A percentile compares a stretch with the other conserved stretches of the same genome.
Evolutionary conservation across 129 eudicot species (phyloP).

Genomic region (Apium graveolens): DNA sequence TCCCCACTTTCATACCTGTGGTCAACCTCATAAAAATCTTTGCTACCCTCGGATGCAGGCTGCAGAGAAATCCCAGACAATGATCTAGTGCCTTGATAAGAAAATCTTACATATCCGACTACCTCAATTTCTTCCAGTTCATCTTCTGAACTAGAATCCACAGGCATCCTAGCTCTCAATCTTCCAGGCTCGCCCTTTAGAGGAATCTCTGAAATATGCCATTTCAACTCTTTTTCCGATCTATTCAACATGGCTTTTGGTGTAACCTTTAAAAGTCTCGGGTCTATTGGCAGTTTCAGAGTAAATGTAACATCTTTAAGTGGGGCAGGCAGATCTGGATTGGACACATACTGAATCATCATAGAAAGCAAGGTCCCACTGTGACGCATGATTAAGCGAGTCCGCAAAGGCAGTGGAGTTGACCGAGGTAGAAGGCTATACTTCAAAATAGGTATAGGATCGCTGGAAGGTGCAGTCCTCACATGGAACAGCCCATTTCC

Average conservation of each 20-base stretch:
- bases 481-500: slow-evolving; percentile 85
- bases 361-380: slow-evolving; percentile 84
- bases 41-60: slow-evolving; percentile 77
- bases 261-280: slow-evolving; percentile 61
- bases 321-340: slow-evolving; percentile 69
- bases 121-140: slow-evolving; percentile 68
- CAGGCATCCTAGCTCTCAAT: slow-evolving; percentile 84
- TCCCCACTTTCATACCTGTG: slow-evolving; percentile 78
- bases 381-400: slow-evolving; percentile 66
- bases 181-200: slow-evolving; percentile 69
- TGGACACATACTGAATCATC: slow-evolving; percentile 84
- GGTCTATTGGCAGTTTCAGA: slow-evolving; percentile 86
- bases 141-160: slow-evolving; percentile 71
- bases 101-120: slow-evolving; percentile 67
- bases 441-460: slow-evolving; percentile 66
- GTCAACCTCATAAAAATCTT: slow-evolving; percentile 67
- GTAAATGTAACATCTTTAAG: slow-evolving; percentile 68
- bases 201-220: slow-evolving; percentile 86
- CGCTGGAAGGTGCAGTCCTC: slow-evolving; percentile 52
- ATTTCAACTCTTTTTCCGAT: slow-evolving; percentile 78
- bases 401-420: slow-evolving; percentile 77
- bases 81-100: slow-evolving; percentile 48
- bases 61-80: slow-evolving; percentile 70
- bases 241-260: slow-evolving; percentile 90
- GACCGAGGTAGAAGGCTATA: slow-evolving; percentile 68